Evolutionary conservation across 1,139 yeast genomes (phyloP), one percentile per base, ranked within the genome.

Genomic region (Kurtzmaniella quercitrusa): DNA sequence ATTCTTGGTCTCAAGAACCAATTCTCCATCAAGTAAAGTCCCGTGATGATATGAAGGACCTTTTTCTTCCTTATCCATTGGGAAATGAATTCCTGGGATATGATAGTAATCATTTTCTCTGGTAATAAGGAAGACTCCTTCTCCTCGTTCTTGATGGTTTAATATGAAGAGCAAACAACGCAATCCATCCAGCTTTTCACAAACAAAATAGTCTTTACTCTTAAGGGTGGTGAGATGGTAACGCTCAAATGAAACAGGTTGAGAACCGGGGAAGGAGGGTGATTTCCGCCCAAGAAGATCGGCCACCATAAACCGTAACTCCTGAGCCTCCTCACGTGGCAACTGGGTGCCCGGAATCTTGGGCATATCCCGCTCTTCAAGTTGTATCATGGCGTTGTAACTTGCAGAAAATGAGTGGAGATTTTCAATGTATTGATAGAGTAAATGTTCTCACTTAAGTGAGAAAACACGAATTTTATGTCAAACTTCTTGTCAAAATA

Each of bases 141-240:
- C 91, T 16, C 83, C 84, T 2, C 88, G 80, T 41, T 71, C 78
- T 2, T 88, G 83, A 55, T 86, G 91, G 55, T 88, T 68, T 36
- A 84, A 63, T 3, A 84, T 76, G 46, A 84, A 70, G 59, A 85
- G 64, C 39, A 93, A 66, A 47, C 95, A 88, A 44, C 99, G 71
- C 42, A 93, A 68, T 0, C 99, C 99, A 62, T 94, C 98, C 0
- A 95, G 82, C 60, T 94, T 94, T 57, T 94, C 99, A 66, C 98
- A 93, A 0, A 93, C 98, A 54, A 81, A 84, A 59, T 89, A 93
- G 54, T 71, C 78, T 46, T 63, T 61, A 26, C 84, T 67, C 59
- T 76, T 60, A 40, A 93, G 66, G 32, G 81, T 79, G 5, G 71
- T 68, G 34, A 93, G 70, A 63, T 91, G 97, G 35, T 72, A 70